Evolutionary conservation across 1,284 basidiomycete genomes (phyloP), one percentile per base, ranked within the genome.

Genomic region (Chalciporus piperatoides): DNA sequence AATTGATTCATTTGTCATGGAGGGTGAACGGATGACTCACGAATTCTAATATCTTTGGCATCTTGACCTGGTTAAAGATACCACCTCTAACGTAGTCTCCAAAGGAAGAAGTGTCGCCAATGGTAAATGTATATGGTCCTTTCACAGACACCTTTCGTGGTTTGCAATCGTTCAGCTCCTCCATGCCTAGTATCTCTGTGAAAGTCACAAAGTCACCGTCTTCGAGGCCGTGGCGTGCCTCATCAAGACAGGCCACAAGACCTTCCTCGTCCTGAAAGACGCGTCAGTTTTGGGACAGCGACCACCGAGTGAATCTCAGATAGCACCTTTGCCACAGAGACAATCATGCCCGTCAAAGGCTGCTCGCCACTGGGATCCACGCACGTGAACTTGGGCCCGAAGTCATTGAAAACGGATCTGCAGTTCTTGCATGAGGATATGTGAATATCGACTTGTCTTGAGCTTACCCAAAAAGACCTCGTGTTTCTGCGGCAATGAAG

Each of bases 151-250:
- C 74, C 69, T 95, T 98, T 51, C 92, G 80, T 12, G 96, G 96
- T 66, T 95, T 88, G 62, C 90, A 90, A 15, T 80, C 89, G 62
- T 98, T 97, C 42, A 99, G 72, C 59, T 90, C 89, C 24, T 83
- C 79, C 92, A 97, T 97, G 25, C 97, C 97, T 71, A 97, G 89
- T 39, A 99, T 82, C 74, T 99, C 97, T n/a, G 84, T 80, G 74
- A 99, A 99, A 4, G 95, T 95, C 19, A 99, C 96, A 62, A 88
- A 98, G 69, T 99, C 93, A 21, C 97, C 97, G 68, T 99, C 97
- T 71, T 98, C 92, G 14, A 99, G 81, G 25, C 97, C 97, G 67
- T 99, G 97, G 52, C 97, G 82, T 5, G 96, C 92, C 74, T 99
- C 97, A 62, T 99, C 97, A 52, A 98, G 74, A 65, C 95, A 97